These are phyloP conservation scores for Trichophyton verrucosum DNA, from an alignment of 2,329 filamentous ascomycete species.

Conservation along the genomic window DNA sequence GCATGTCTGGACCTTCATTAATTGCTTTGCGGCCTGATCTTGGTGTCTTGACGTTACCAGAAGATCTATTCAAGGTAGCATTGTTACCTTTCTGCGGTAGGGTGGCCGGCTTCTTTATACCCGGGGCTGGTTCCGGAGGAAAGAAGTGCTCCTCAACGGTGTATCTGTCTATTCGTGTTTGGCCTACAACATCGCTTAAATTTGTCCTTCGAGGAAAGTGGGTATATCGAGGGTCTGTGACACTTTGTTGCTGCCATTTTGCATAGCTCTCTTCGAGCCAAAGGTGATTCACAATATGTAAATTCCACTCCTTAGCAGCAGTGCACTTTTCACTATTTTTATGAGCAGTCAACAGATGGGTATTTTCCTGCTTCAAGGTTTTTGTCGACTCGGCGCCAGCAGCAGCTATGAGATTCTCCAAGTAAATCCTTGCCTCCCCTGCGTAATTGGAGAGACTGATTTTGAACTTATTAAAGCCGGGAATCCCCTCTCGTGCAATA, in stretches of 20 bases:
- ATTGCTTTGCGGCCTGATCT: conserved; percentile 10
- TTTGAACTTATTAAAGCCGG: conserved; percentile 60
- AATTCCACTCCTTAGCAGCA: conserved; percentile 83
- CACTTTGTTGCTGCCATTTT: conserved; percentile 61
- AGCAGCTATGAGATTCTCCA: conserved; percentile 80
- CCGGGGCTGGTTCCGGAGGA: conserved; percentile 21
- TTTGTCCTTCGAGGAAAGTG: conserved; percentile 85
- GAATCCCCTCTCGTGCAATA: conserved; percentile 60
- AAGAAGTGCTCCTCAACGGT: conserved; percentile 60
- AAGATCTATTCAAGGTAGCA: background rate
- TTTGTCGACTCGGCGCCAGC: conserved; percentile 84
- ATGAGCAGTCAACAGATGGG: conserved; percentile 85
- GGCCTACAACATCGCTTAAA: conserved; percentile 81
- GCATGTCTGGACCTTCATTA: conserved; percentile 7
- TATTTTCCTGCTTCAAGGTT: conserved; percentile 90
- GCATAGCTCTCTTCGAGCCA: conserved; percentile 98
- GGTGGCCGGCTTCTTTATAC: conserved; percentile 13
- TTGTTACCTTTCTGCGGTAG: conserved; percentile 30
- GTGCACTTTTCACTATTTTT: conserved; percentile 83
- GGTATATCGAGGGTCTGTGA: conserved; percentile 64
- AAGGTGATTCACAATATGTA: conserved; percentile 81
- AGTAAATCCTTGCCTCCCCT: conserved; percentile 81
- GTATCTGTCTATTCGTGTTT: conserved; percentile 66
- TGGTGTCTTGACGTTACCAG: conserved; percentile 7
- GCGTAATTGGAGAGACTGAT: conserved; percentile 96